These are phyloP conservation scores for Phytophthora tentaculata DNA, from an alignment of 352 stramenopile genomes.

Conservation along the genomic window DNA sequence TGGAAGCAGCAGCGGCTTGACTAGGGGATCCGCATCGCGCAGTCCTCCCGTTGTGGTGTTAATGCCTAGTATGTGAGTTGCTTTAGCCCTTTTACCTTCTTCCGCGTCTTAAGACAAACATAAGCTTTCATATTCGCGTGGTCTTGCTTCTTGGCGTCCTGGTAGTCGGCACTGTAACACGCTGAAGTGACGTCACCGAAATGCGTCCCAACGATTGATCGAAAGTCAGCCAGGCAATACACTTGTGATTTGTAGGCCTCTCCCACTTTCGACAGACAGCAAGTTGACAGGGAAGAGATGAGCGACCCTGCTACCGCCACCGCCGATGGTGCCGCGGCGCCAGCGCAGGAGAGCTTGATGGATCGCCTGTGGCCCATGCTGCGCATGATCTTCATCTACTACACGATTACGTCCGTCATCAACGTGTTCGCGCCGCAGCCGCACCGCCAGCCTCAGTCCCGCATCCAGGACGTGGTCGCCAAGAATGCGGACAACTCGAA, in stretches of 20 bases:
- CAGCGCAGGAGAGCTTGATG: slow-evolving; percentile 48
- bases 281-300: slow-evolving; percentile 11
- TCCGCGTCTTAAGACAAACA: slow-evolving; percentile 32
- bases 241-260: slow-evolving; percentile 9
- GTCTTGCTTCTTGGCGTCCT: slow-evolving; percentile 3
- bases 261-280: not conserved
- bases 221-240: not conserved
- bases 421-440: slow-evolving; percentile 39
- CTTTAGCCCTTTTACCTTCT: slow-evolving; percentile 29
- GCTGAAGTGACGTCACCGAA: slow-evolving; percentile 21
- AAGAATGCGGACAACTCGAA: slow-evolving; percentile 29
- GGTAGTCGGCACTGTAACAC: slow-evolving; percentile 6
- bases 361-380: slow-evolving; percentile 71
- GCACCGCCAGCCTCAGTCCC: not conserved
- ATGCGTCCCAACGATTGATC: slow-evolving; percentile 5
- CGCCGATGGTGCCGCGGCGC: slow-evolving; percentile 18
- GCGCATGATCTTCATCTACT: slow-evolving; percentile 85
- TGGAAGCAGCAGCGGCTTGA: slow-evolving; percentile 21
- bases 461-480: slow-evolving; percentile 17
- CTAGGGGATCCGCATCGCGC: slow-evolving; percentile 19
- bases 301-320: slow-evolving; percentile 13
- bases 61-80: slow-evolving; percentile 52
- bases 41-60: slow-evolving; percentile 29
- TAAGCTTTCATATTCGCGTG: slow-evolving; percentile 34
- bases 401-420: slow-evolving; percentile 72